Evolutionary conservation across 495 filamentous ascomycete species (phyloP).

Genomic region (Trichoderma erinaceum): DNA sequence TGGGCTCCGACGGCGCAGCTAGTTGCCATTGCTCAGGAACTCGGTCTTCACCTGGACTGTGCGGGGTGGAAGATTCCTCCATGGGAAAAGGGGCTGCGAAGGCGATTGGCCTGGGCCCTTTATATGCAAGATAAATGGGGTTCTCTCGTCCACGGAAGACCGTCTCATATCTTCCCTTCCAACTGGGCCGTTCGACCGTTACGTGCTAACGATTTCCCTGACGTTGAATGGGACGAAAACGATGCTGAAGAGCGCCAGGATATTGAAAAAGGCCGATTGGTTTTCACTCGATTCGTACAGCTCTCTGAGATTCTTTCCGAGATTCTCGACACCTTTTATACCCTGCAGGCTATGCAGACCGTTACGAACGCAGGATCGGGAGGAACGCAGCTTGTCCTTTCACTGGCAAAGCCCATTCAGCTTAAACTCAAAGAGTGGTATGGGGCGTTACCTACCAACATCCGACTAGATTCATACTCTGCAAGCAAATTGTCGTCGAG

Average conservation of each 20-base stretch:
- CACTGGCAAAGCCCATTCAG: conserved; percentile 74
- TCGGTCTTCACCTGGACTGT: conserved; percentile 68
- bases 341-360: conserved; percentile 52
- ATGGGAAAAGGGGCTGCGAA: conserved; percentile 65
- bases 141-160: conserved; percentile 60
- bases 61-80: conserved; percentile 61
- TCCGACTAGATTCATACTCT: conserved; percentile 58
- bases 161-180: conserved; percentile 55
- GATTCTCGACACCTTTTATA: conserved; percentile 76
- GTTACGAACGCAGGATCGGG: conserved; percentile 44
- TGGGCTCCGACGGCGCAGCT: conserved; percentile 67
- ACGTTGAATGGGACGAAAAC: conserved; percentile 49
- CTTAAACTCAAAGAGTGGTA: conserved; percentile 81
- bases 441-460: conserved; percentile 52
- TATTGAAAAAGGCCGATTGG: conserved; percentile 58
- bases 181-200: conserved; percentile 62
- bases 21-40: conserved; percentile 58
- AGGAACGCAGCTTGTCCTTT: conserved; percentile 59
- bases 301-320: conserved; percentile 71
- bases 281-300: conserved; percentile 68
- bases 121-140: conserved; percentile 77
- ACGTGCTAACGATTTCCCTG: conserved; percentile 54
- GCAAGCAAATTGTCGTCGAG: conserved; percentile 30
- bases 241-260: conserved; percentile 56
- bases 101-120: conserved; percentile 66